phyloP scores from a whole-genome alignment of 2,329 filamentous ascomycete species.

The Elsinoe arachidis region DNA sequence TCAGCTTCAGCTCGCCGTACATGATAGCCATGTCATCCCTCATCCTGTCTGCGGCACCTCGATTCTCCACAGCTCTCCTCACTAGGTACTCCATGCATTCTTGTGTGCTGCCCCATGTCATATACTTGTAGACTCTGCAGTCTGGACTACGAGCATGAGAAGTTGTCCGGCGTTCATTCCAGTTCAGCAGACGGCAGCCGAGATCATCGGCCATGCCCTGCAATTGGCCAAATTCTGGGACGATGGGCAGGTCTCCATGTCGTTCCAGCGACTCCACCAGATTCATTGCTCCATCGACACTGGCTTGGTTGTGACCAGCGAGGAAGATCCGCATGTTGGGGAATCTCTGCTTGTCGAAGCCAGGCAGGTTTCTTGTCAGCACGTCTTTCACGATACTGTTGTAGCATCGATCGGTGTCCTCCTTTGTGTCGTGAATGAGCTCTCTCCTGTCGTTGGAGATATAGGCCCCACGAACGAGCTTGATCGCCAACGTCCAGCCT shows the following conservation, averaged over 20 bases:
- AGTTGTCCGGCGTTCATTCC: conserved; percentile 11
- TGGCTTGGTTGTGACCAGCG: conserved; percentile 25
- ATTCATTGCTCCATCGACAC: conserved; percentile 17
- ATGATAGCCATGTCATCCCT: conserved; percentile 14
- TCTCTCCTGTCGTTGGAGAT: conserved; percentile 37
- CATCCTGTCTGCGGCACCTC: conserved; percentile 21
- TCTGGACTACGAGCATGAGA: conserved; percentile 11
- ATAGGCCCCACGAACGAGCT: conserved; percentile 47
- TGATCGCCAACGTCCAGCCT: conserved; percentile 44
- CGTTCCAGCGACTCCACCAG: conserved; percentile 17
- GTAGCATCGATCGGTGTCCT: conserved; percentile 23
- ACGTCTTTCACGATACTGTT: conserved; percentile 21
- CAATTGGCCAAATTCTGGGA: conserved; percentile 22
- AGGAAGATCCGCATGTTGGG: conserved; percentile 22
- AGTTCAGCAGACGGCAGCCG: conserved; percentile 20
- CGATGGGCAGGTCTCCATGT: conserved; percentile 16
- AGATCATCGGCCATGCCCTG: conserved; percentile 26
- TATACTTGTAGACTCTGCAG: conserved; percentile 22
- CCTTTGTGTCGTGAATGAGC: conserved; percentile 23
- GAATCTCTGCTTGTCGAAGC: conserved; percentile 18
- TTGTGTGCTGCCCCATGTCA: conserved; percentile 24
- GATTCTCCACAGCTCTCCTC: conserved; percentile 23
- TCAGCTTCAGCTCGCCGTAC: conserved; percentile 6
- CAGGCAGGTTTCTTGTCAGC: conserved; percentile 20
- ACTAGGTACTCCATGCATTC: conserved; percentile 26